A percentile compares a stretch with the other conserved stretches of the same genome.
phyloP scores from a whole-genome alignment of 164 flowering plant species.

The Berberis vulgaris region DNA sequence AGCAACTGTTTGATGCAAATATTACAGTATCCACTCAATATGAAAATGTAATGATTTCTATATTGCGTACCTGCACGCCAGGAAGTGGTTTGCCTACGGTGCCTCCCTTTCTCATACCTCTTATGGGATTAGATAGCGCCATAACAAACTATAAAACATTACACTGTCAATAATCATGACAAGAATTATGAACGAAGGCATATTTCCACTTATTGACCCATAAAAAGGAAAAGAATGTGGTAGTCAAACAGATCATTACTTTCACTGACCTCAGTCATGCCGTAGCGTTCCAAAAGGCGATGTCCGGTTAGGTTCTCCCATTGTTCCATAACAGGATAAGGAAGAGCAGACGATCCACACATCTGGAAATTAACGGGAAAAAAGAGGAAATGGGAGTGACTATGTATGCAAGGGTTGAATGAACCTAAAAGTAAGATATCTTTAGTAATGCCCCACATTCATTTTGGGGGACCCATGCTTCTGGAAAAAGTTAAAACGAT shows the following conservation, averaged over 20 bases:
- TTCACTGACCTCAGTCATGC: conserved; percentile 90
- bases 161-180: conserved; percentile 8
- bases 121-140: conserved; percentile 91
- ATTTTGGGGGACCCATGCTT: no score
- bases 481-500: no score
- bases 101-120: conserved; percentile 70
- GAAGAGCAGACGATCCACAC: conserved; percentile 99
- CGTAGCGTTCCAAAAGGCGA: conserved; percentile 90
- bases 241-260: conserved; percentile 2
- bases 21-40: no score
- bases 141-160: conserved; percentile 72
- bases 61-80: conserved; percentile 69
- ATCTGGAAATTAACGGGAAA: conserved; percentile 38
- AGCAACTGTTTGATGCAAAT: no score
- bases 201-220: neutral
- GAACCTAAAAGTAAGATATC: no score
- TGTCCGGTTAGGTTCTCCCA: conserved; percentile 97
- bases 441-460: no score
- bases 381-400: no score
- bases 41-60: neutral
- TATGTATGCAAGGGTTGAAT: no score
- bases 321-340: conserved; percentile 85
- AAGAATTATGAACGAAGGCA: neutral
- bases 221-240: neutral
- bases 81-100: conserved; percentile 98